These are phyloP conservation scores for Purshia tridentata DNA, from an alignment of 306 rosid species.

Conservation along the genomic window DNA sequence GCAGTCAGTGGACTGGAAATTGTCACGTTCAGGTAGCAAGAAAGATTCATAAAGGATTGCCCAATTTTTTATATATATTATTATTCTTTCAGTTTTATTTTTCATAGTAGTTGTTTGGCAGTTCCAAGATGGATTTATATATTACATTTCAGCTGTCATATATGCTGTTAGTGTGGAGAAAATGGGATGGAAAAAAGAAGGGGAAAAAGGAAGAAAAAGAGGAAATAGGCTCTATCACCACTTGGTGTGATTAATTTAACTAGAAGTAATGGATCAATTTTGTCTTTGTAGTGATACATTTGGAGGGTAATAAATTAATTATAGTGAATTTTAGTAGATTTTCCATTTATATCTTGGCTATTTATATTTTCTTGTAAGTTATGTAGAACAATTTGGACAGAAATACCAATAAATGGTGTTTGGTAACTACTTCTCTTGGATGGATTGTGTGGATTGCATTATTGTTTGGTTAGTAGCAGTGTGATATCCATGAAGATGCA, in stretches of 20 bases:
- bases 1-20: slow-evolving; percentile 50
- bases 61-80: slow-evolving; percentile 4
- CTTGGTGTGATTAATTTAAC: slow-evolving; percentile 29
- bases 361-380: too few species aligned
- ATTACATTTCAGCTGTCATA: slow-evolving; percentile 28
- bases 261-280: slow-evolving; percentile 40
- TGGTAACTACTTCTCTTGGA: too few species aligned
- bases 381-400: too few species aligned
- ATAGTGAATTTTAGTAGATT: too few species aligned
- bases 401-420: too few species aligned
- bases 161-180: slow-evolving; percentile 34
- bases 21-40: slow-evolving; percentile 67
- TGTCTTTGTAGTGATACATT: slow-evolving; percentile 32
- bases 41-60: slow-evolving; percentile 53
- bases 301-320: slow-evolving; percentile 28
- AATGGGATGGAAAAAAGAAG: not conserved
- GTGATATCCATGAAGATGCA: too few species aligned
- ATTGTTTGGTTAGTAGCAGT: too few species aligned
- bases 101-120: slow-evolving; percentile 27
- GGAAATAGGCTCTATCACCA: slow-evolving; percentile 23
- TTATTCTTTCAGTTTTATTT: slow-evolving; percentile 10
- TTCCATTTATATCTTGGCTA: too few species aligned
- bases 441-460: too few species aligned
- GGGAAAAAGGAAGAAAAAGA: not conserved
- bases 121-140: slow-evolving; percentile 37